A percentile compares a stretch with the other conserved stretches of the same genome.
Evolutionary conservation across 805 yeast species (phyloP).

Genomic region (Wickerhamomyces chaumierensis): DNA sequence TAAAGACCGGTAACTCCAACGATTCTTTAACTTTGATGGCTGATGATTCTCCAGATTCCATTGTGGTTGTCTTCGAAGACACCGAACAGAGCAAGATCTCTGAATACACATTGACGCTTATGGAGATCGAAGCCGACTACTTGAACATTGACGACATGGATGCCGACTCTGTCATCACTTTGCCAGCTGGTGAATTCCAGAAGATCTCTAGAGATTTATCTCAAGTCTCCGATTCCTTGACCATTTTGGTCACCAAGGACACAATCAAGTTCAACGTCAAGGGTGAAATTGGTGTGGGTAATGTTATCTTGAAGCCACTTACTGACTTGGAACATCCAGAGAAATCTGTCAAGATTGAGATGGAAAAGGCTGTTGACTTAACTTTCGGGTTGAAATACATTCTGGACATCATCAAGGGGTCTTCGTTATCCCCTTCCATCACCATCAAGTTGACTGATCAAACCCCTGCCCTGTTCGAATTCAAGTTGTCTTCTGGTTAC

Average conservation of each 20-base stretch:
- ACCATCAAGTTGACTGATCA: slow-evolving; percentile 81
- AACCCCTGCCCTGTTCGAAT: slow-evolving; percentile 91
- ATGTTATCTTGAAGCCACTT: slow-evolving; percentile 74
- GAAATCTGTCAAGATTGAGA: slow-evolving; percentile 59
- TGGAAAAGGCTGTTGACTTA: slow-evolving; percentile 78
- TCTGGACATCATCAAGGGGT: slow-evolving; percentile 84
- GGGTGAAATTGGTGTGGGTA: slow-evolving; percentile 87
- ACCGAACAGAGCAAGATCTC: slow-evolving; percentile 82
- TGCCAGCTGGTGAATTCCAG: slow-evolving; percentile 85
- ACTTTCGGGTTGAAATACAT: slow-evolving; percentile 89
- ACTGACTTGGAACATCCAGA: slow-evolving; percentile 75
- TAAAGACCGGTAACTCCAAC: slow-evolving; percentile 83
- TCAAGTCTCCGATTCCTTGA: slow-evolving; percentile 78
- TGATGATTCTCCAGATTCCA: slow-evolving; percentile 75
- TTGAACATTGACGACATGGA: slow-evolving; percentile 90
- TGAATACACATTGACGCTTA: slow-evolving; percentile 81
- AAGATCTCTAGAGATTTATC: slow-evolving; percentile 82
- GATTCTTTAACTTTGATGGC: slow-evolving; percentile 85
- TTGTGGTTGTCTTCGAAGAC: slow-evolving; percentile 82
- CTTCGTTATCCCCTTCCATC: slow-evolving; percentile 64
- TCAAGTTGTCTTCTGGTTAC: slow-evolving; percentile 83
- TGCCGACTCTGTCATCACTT: slow-evolving; percentile 71
- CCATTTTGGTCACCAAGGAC: slow-evolving; percentile 81
- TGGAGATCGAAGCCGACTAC: slow-evolving; percentile 95
- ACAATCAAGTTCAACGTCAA: slow-evolving; percentile 81